These are phyloP conservation scores for Bacterosira constricta DNA, from an alignment of 108 stramenopile genomes.

Conservation along the genomic window DNA sequence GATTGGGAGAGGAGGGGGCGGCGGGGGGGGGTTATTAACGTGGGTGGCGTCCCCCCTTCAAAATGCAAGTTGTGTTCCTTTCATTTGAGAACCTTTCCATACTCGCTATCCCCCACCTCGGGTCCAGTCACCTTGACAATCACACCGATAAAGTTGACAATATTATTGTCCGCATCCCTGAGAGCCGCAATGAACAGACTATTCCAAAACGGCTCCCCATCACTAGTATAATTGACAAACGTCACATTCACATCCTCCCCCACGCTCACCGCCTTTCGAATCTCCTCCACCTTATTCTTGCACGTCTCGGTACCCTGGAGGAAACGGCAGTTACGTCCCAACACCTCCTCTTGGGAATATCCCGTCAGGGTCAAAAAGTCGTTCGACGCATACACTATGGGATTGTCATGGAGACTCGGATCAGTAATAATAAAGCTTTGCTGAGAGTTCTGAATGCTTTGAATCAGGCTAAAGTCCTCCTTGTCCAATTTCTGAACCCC, in stretches of 20 bases:
- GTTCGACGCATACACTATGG: constrained; percentile 90
- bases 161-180: constrained; percentile 88
- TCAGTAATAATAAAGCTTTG: constrained; percentile 96
- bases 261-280: constrained; percentile 77
- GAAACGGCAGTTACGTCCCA: constrained; percentile 97
- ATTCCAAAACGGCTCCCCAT: constrained; percentile 98
- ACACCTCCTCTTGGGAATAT: constrained; percentile 86
- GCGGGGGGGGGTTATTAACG: too few relatives aligned
- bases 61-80: too few relatives aligned
- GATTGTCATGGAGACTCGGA: constrained; percentile 94
- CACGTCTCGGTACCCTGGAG: constrained; percentile 92
- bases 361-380: constrained; percentile 93
- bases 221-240: constrained; percentile 94
- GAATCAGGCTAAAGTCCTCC: constrained; percentile 89
- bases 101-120: constrained; percentile 74
- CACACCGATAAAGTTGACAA: constrained; percentile 97
- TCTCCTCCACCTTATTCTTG: constrained; percentile 76
- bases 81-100: constrained; percentile 49
- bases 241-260: constrained; percentile 91
- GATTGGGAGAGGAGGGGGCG: too few relatives aligned
- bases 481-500: constrained; percentile 58
- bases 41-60: too few relatives aligned
- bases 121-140: constrained; percentile 79
- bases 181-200: constrained; percentile 96
- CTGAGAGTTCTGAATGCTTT: constrained; percentile 90